Evolutionary conservation across 2,329 filamentous ascomycete genomes (phyloP).

Genomic region (Hypoxylon sp.): DNA sequence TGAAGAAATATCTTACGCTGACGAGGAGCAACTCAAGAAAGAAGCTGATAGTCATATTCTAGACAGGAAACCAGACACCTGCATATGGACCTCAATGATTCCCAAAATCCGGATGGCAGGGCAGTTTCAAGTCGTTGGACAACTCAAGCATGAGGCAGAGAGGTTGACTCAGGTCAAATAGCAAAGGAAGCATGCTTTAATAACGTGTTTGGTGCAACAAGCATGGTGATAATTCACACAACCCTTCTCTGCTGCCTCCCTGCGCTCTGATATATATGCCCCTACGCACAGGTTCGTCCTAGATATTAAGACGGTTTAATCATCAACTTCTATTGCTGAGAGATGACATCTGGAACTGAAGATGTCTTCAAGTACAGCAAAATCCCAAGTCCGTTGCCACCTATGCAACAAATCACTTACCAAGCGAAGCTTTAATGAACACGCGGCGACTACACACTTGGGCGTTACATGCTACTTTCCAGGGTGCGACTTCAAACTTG

Average conservation of each 20-base stretch:
- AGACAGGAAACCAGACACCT: no score
- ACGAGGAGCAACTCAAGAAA: no score
- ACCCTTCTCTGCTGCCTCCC: not conserved
- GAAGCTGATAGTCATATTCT: no score
- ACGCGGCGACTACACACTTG: slow-evolving; percentile 7
- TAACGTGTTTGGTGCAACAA: not conserved
- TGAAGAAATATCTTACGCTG: no score
- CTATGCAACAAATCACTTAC: not conserved
- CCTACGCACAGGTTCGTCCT: not conserved
- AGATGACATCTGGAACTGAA: not conserved
- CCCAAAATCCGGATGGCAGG: not conserved
- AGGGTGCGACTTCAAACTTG: not conserved
- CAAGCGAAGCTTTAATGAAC: not conserved
- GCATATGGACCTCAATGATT: no score
- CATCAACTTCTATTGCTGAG: not conserved
- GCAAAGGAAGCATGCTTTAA: not conserved
- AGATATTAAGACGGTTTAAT: not conserved
- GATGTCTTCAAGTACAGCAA: not conserved
- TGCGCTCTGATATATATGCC: not conserved
- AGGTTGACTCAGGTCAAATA: slow-evolving; percentile 1
- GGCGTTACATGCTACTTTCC: slow-evolving; percentile 20
- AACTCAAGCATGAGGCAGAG: not conserved
- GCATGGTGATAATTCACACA: not conserved
- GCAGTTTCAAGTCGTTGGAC: not conserved
- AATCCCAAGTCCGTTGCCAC: not conserved